A percentile compares a stretch with the other conserved stretches of the same genome.
Evolutionary conservation across 2,329 filamentous ascomycete genomes (phyloP).

Genomic region (Arthrobotrys conoides): DNA sequence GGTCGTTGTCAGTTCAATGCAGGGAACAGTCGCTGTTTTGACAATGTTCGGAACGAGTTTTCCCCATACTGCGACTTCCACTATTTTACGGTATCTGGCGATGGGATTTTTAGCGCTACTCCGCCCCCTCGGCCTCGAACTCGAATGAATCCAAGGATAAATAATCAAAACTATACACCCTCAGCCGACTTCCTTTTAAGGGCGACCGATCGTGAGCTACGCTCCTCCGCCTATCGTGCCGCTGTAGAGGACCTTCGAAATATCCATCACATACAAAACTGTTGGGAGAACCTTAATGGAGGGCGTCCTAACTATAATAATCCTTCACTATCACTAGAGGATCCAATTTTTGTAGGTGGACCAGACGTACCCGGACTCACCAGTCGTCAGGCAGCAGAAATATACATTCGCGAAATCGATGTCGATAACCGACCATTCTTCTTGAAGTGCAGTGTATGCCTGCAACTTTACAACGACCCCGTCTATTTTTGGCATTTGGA

Average conservation of each 20-base stretch:
- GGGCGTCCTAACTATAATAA: too few species aligned
- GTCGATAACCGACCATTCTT: conserved; percentile 39
- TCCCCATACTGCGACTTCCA: conserved; percentile 46
- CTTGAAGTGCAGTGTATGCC: conserved; percentile 47
- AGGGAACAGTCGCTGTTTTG: conserved; percentile 23
- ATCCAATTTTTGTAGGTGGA: background rate
- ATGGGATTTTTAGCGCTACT: background rate
- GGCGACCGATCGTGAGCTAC: conserved; percentile 1
- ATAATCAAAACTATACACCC: background rate
- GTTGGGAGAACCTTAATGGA: background rate
- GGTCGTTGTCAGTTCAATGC: conserved; percentile 37
- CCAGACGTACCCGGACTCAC: background rate
- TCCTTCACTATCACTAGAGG: background rate
- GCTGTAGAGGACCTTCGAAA: conserved; percentile 21
- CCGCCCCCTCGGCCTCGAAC: background rate
- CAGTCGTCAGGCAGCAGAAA: conserved; percentile 2
- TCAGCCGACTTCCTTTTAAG: background rate
- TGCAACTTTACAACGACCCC: conserved; percentile 30
- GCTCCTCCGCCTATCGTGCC: conserved; percentile 36
- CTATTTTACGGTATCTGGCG: background rate
- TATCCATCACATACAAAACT: background rate
- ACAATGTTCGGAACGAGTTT: conserved; percentile 11
- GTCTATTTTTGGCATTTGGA: conserved; percentile 23
- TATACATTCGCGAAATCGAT: conserved; percentile 48
- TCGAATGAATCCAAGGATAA: background rate